Percentiles rank a stretch among this genome's conserved stretches.
Conservation (phyloP, 306 rosid genomes). For the Lathyrus sativus region DNA sequence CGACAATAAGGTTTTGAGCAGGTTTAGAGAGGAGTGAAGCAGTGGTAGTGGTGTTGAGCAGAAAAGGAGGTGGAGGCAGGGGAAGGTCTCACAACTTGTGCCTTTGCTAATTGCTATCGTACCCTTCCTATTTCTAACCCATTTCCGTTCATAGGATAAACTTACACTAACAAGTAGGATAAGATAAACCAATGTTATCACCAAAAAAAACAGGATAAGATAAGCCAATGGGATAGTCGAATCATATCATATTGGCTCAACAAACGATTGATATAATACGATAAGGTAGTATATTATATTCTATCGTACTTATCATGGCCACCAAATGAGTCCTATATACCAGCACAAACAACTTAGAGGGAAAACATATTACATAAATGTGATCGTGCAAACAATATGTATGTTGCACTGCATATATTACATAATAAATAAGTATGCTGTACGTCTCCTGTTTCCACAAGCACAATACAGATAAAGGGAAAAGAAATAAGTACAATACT, state of each 20-base stretch:
- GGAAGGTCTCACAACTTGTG: not conserved
- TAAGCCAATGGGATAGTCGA: not conserved
- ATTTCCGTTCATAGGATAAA: not conserved
- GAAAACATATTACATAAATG: slow-evolving; percentile 17
- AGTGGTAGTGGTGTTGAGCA: not conserved
- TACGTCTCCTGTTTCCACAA: slow-evolving; percentile 20
- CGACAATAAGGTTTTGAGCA: not conserved
- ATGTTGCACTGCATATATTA: slow-evolving; percentile 16
- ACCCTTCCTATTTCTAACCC: not conserved
- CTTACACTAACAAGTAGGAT: not conserved
- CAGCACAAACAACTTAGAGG: not conserved
- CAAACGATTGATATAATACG: slow-evolving; percentile 2
- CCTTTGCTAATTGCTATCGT: not conserved
- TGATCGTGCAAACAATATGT: slow-evolving; percentile 28
- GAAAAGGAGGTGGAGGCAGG: slow-evolving; percentile 10
- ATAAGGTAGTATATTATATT: not conserved
- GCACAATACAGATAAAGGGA: slow-evolving; percentile 24
- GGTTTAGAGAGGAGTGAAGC: not conserved
- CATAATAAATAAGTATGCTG: slow-evolving; percentile 24
- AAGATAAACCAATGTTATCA: not conserved
- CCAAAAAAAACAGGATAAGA: not conserved
- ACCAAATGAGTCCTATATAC: not conserved
- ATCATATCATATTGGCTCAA: not conserved
- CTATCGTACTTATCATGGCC: not conserved
- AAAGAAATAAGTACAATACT: slow-evolving; percentile 36